A percentile compares a stretch with the other conserved stretches of the same genome.
These are phyloP conservation scores for Penicillium sp. DNA, from an alignment of 2,329 filamentous ascomycete genomes.

Conservation along the genomic window DNA sequence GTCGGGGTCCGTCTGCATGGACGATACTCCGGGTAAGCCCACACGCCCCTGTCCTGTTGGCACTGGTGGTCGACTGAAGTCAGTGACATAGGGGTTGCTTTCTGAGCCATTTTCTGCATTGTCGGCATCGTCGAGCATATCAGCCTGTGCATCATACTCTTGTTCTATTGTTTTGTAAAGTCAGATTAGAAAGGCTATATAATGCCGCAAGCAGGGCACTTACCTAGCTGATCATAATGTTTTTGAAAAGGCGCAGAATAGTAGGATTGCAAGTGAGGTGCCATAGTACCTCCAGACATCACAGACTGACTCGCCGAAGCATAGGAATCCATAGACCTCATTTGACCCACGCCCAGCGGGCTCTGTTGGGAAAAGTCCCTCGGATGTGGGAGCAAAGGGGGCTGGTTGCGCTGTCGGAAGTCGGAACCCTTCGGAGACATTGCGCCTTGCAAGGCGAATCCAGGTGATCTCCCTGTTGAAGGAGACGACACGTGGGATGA, in stretches of 20 bases:
- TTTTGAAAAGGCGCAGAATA: constrained; percentile 88
- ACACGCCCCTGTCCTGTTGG: constrained; percentile 39
- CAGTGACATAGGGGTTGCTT: constrained; percentile 62
- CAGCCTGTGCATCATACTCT: constrained; percentile 88
- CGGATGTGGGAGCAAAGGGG: constrained; percentile 42
- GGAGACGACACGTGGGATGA: constrained; percentile 73
- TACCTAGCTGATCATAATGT: constrained; percentile 94
- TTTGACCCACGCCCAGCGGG: constrained; percentile 34
- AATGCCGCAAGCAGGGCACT: constrained; percentile 53
- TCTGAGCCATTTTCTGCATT: constrained; percentile 62
- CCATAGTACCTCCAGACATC: constrained; percentile 26
- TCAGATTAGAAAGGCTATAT: constrained; percentile 37
- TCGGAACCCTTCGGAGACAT: constrained; percentile 60
- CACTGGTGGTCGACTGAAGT: constrained; percentile 41
- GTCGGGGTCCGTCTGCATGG: constrained; percentile 36
- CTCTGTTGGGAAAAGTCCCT: constrained; percentile 31
- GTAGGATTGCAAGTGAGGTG: constrained; percentile 51
- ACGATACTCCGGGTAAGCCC: constrained; percentile 40
- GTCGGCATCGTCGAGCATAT: constrained; percentile 81
- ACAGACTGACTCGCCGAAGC: constrained; percentile 24
- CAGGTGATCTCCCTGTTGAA: constrained; percentile 58
- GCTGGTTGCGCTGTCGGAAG: constrained; percentile 49
- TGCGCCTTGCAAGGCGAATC: constrained; percentile 57
- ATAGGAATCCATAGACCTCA: constrained; percentile 30
- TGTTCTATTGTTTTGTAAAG: constrained; percentile 77